Percentiles rank a stretch among this genome's conserved stretches.
phyloP scores from a whole-genome alignment of 2,329 filamentous ascomycete genomes.

The Epichloe baconii region DNA sequence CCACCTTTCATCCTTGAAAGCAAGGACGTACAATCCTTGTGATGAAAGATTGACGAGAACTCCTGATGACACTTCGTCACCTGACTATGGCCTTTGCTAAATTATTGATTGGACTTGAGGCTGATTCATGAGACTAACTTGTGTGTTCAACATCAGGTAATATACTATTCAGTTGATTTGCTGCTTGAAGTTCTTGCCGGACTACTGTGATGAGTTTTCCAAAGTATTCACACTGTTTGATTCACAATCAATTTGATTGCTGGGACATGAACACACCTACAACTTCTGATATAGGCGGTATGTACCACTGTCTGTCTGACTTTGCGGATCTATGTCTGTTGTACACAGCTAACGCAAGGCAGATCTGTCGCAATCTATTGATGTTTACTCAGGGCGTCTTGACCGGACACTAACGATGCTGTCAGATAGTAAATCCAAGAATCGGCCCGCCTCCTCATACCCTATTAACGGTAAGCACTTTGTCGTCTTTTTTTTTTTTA shows the following conservation, averaged over 20 bases:
- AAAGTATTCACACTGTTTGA: constrained; percentile 51
- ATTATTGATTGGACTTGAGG: constrained; percentile 8
- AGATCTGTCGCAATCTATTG: not conserved
- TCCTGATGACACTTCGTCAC: constrained; percentile 56
- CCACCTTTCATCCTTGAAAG: constrained; percentile 34
- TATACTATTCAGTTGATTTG: constrained; percentile 17
- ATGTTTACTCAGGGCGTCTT: not conserved
- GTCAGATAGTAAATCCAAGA: not conserved
- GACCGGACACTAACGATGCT: not conserved
- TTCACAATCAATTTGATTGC: constrained; percentile 23
- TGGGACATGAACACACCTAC: constrained; percentile 39
- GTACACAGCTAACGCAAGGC: not conserved
- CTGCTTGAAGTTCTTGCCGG: not conserved
- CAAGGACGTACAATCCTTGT: constrained; percentile 50
- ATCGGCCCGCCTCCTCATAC: not conserved
- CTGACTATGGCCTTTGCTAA: constrained; percentile 33
- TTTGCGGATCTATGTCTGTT: not conserved
- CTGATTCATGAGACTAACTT: constrained; percentile 16
- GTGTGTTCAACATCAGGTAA: constrained; percentile 13
- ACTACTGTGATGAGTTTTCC: constrained; percentile 33
- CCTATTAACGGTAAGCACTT: not conserved
- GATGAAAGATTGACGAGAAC: constrained; percentile 35
- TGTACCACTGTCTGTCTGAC: not conserved
- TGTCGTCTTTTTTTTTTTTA: not conserved
- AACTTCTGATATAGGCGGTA: constrained; percentile 39